A percentile compares a stretch with the other conserved stretches of the same genome.
Conservation (phyloP, 2,329 filamentous ascomycete species). For the Colletotrichum theobromicola region DNA sequence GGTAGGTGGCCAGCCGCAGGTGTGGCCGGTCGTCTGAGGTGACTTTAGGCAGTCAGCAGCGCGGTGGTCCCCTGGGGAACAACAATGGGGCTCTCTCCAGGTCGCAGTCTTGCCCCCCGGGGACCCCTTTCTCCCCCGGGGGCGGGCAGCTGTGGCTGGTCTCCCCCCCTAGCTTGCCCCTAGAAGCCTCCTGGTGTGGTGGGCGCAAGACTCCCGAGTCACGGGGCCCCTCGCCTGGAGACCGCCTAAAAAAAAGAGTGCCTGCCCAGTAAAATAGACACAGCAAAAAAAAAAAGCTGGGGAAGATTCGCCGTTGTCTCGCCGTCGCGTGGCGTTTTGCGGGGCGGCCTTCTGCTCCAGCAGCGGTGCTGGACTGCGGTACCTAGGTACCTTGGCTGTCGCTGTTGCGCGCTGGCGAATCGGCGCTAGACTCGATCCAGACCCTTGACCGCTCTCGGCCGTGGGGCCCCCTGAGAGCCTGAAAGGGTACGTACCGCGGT, state of each 20-base stretch:
- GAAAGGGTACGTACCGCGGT: not conserved
- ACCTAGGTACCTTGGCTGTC: too few relatives aligned
- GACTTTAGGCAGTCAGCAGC: not conserved
- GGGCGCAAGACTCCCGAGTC: not conserved
- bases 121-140: not conserved
- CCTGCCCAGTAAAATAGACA: not conserved
- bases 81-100: not conserved
- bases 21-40: not conserved
- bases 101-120: not conserved
- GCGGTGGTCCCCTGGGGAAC: not conserved
- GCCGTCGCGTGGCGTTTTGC: constrained; percentile 26
- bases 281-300: not conserved
- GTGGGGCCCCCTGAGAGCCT: not conserved
- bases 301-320: constrained; percentile 24
- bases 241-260: not conserved
- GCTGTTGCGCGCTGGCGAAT: constrained; percentile 6
- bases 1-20: not conserved
- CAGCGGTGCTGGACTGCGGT: not conserved
- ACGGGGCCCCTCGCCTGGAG: not conserved
- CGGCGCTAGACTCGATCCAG: constrained; percentile 17
- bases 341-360: not conserved
- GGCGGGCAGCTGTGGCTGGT: not conserved
- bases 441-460: constrained; percentile 14
- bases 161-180: not conserved
- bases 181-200: not conserved